Evolutionary conservation across 2,329 filamentous ascomycete species (phyloP), one percentile per base, ranked within the genome.

Genomic region (Mollisiaceae sp.): DNA sequence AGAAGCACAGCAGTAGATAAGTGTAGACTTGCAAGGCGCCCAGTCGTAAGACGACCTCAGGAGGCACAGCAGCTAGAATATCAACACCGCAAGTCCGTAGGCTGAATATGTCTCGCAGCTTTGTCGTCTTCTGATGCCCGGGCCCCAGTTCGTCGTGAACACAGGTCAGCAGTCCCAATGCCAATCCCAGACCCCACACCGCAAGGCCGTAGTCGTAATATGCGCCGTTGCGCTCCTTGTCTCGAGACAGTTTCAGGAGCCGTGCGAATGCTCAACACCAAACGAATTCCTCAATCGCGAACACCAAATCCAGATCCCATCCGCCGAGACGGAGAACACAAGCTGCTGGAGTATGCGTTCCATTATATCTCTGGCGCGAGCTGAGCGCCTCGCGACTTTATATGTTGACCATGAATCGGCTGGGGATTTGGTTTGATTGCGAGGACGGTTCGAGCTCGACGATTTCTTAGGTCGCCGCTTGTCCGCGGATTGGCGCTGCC

Each of bases 241-340:
- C 56, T 60, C 62, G 57, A 64, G 24, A 47, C 24, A 43, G 57
- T 60, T 60, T 64, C 58, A 60, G 62, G 11, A 35, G 24, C 54
- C 35, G 43, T 22, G 43, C 39, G 15, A 18, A 58, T 54, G 36
- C 60, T 63, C 60, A 63, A 63, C 60, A 27, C 60, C 60, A 50
- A 63, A 63, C 60, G 20, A 41, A 62, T 56, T 56, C 60, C 52
- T 61, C 59, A 61, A 61, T 56, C 54, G 39, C 47, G 43, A 57
- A 41, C 55, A 8, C n/a, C 18, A 9, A 55, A 55, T 35, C 14
- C 9, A 4, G 24, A n/a, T 32, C 27, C 27, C 27, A 3, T 18
- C 32, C 20, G 12, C 20, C 24, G 50, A 18, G 20, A 32, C 5
- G 22, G 11, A 52, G 22, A n/a, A 50, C 45, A 24, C 20, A 24